Evolutionary conservation across 208 protist species (phyloP).

Genomic region (Trypanosoma avium): DNA sequence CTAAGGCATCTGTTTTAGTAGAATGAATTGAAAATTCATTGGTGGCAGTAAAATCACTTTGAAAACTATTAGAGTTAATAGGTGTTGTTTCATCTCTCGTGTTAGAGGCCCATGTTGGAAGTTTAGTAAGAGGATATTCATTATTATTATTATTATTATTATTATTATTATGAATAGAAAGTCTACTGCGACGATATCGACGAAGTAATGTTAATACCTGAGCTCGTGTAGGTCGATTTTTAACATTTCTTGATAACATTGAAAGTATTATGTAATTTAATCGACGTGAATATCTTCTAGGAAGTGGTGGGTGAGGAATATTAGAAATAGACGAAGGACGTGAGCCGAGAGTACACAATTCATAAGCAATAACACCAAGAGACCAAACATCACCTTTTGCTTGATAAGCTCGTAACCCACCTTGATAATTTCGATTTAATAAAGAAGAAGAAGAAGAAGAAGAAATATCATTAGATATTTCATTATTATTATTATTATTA

Average conservation of each 20-base stretch:
- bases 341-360: constrained; percentile 8
- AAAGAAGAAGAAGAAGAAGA: background rate
- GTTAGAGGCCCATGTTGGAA: too few species aligned
- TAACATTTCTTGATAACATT: background rate
- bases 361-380: constrained; percentile 7
- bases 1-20: background rate
- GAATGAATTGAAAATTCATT: background rate
- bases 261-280: background rate
- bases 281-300: background rate
- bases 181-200: background rate
- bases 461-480: too few species aligned
- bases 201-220: background rate
- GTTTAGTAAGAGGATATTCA: too few species aligned
- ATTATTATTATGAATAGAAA: too few species aligned
- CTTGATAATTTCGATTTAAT: too few species aligned
- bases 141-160: too few species aligned
- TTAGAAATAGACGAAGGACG: background rate
- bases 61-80: too few species aligned
- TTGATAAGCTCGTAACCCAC: background rate
- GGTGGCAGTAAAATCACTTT: background rate
- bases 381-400: background rate
- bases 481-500: too few species aligned
- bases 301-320: background rate
- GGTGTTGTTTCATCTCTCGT: too few species aligned
- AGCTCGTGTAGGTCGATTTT: background rate